These are phyloP conservation scores for Camellia japonica DNA, from an alignment of 148 eudicot genomes.

Conservation along the genomic window DNA sequence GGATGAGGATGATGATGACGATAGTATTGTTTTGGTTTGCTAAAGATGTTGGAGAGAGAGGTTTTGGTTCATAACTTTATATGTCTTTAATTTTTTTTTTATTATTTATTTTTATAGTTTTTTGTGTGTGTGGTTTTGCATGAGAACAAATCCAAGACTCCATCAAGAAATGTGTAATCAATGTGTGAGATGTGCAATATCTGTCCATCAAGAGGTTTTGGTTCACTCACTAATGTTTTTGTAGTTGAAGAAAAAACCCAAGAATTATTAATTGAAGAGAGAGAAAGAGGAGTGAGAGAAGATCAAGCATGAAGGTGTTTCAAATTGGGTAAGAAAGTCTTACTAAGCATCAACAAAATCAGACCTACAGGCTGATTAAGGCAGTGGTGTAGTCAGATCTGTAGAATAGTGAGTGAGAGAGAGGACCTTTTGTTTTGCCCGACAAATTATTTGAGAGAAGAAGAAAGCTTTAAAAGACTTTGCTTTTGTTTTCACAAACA, in stretches of 20 bases:
- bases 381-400: conserved; percentile 19
- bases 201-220: too few relatives aligned
- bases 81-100: neutral
- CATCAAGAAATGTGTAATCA: too few relatives aligned
- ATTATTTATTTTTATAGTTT: neutral
- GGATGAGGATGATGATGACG: neutral
- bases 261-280: neutral
- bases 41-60: conserved; percentile 1
- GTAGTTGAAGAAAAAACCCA: neutral
- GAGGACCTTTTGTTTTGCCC: neutral
- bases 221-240: neutral
- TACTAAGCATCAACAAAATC: neutral
- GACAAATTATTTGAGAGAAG: conserved; percentile 18
- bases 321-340: neutral
- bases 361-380: too few relatives aligned
- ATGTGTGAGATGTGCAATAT: too few relatives aligned
- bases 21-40: neutral
- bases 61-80: too few relatives aligned
- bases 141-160: neutral
- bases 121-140: neutral
- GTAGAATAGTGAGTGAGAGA: neutral
- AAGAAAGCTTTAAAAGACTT: neutral
- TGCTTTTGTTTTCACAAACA: conserved; percentile 26
- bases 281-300: neutral
- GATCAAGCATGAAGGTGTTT: neutral